Base-by-base conservation (phyloP, 2,329 filamentous ascomycete genomes). In the Exophiala calicioides region DNA sequence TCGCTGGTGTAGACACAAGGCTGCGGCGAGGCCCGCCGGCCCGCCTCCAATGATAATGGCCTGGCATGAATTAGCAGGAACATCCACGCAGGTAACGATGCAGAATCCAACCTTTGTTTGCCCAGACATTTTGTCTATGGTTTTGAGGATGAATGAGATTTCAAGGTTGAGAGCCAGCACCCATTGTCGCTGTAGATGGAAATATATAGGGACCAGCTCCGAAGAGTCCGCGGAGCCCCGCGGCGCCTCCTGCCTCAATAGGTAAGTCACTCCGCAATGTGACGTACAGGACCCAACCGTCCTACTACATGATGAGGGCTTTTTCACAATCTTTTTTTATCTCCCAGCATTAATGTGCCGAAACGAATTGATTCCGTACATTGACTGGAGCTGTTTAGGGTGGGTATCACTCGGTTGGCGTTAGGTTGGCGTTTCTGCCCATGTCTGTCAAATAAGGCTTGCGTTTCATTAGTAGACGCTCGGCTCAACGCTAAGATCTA, bases 21-120 rank as follows among this genome's bases (percentile, higher is more conserved):
- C 36, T 15, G 36, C 16, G 8, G 36, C 36, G 24, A 39, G 36
- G 15, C 36, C 36, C 10, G 36, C 36, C 19, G 36, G 36, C 15
- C 36, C 36, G 5, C 20, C 36, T 7, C 36, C 36, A 16, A 39
- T 39, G 16, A 39, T 39, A 27, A 27, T 27, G 24, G 24, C 24
- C 24, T 27, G 24, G 24, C 7, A 27, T 27, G 24, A 12, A 27
- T 27, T 7, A 27, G 24, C 7, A 27, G 24, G 24, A 27, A 27
- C 12, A 27, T 12, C 24, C 24, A 12, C 24, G 24, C 24, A 7
- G 7, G 24, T 27, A 27, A 27, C 7, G 24, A 27, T 27, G 12
- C 12, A 27, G 12, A 27, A 27, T n/a, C 24, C 12, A 12, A 27
- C 24, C 24, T 27, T 27, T 27, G 24, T 27, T 27, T 27, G 24